Evolutionary conservation across 108 stramenopile species (phyloP).

Genomic region (Fistulifera pelliculosa): DNA sequence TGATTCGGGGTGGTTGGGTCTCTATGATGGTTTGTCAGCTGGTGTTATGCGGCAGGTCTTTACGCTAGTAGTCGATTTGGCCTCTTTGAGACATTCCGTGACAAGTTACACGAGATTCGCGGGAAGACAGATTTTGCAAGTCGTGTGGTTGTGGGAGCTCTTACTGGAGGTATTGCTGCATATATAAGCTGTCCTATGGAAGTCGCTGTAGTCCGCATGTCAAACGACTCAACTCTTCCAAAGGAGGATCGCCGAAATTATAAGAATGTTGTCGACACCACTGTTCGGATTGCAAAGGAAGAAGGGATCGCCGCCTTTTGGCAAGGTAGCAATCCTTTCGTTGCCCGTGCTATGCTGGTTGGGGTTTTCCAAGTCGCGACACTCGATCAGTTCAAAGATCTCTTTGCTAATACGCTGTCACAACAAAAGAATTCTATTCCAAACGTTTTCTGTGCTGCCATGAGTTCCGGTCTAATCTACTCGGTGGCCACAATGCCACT

Average conservation of each 20-base stretch:
- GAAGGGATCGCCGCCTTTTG: conserved; percentile 85
- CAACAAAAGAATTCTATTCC: conserved; percentile 73
- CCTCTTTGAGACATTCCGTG: conserved; percentile 86
- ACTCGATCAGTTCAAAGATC: conserved; percentile 86
- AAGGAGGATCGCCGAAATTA: conserved; percentile 78
- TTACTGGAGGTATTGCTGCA: conserved; percentile 84
- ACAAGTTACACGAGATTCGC: conserved; percentile 71
- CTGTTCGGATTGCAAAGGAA: conserved; percentile 62
- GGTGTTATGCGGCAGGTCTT: conserved; percentile 81
- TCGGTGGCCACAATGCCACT: conserved; percentile 91
- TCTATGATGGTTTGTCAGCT: conserved; percentile 87
- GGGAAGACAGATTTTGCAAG: conserved; percentile 84
- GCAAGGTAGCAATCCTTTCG: conserved; percentile 85
- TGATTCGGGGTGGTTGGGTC: conserved; percentile 53
- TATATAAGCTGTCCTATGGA: conserved; percentile 90
- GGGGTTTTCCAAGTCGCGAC: conserved; percentile 93
- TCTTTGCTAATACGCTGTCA: conserved; percentile 46
- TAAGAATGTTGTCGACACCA: conserved; percentile 63
- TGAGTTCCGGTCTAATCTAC: conserved; percentile 90
- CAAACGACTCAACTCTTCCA: conserved; percentile 83
- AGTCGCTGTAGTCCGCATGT: conserved; percentile 88
- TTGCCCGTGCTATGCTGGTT: conserved; percentile 86
- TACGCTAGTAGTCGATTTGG: conserved; percentile 87
- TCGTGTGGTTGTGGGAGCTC: conserved; percentile 72
- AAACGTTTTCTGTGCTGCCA: conserved; percentile 86